Conservation (phyloP, 2,329 filamentous ascomycete genomes). For the Alternaria metachromatica region DNA sequence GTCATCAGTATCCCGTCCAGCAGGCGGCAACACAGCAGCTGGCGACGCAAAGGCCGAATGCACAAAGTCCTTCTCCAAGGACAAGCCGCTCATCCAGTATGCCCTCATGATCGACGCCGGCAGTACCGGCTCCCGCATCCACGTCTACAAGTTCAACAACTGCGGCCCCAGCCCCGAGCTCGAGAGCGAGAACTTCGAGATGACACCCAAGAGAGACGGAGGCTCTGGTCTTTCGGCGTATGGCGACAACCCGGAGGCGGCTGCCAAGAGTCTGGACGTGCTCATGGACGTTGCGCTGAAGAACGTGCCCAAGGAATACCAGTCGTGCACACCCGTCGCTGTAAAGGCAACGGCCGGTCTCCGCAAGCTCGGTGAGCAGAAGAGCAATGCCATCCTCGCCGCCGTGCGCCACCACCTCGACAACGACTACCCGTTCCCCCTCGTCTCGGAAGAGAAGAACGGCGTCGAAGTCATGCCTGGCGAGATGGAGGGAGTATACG, state of each 20-base stretch:
- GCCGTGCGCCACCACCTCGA: slow-evolving; percentile 86
- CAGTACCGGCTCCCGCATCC: slow-evolving; percentile 96
- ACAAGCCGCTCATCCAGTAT: slow-evolving; percentile 95
- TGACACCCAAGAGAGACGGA: slow-evolving; percentile 85
- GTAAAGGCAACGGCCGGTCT: slow-evolving; percentile 97
- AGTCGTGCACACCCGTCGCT: slow-evolving; percentile 91
- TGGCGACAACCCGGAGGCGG: slow-evolving; percentile 81
- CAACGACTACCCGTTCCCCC: slow-evolving; percentile 90
- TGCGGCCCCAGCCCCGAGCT: slow-evolving; percentile 94
- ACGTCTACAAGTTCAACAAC: slow-evolving; percentile 99
- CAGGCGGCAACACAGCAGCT: slow-evolving; percentile 52
- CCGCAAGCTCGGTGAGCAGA: slow-evolving; percentile 80
- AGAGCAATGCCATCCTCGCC: slow-evolving; percentile 82
- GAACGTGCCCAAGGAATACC: slow-evolving; percentile 84
- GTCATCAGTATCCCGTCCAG: slow-evolving; percentile 28
- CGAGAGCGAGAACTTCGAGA: slow-evolving; percentile 90
- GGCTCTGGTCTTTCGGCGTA: slow-evolving; percentile 85
- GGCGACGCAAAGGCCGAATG: slow-evolving; percentile 75
- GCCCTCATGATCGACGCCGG: slow-evolving; percentile 98
- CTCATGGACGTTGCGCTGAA: slow-evolving; percentile 86
- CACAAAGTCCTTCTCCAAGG: slow-evolving; percentile 80
- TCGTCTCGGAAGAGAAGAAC: slow-evolving; percentile 82
- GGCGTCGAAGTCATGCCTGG: slow-evolving; percentile 98
- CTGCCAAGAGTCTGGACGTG: slow-evolving; percentile 86
- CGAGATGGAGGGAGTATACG: slow-evolving; percentile 95